Conservation (phyloP, 2,329 filamentous ascomycete genomes). For the Cercospora sp. region DNA sequence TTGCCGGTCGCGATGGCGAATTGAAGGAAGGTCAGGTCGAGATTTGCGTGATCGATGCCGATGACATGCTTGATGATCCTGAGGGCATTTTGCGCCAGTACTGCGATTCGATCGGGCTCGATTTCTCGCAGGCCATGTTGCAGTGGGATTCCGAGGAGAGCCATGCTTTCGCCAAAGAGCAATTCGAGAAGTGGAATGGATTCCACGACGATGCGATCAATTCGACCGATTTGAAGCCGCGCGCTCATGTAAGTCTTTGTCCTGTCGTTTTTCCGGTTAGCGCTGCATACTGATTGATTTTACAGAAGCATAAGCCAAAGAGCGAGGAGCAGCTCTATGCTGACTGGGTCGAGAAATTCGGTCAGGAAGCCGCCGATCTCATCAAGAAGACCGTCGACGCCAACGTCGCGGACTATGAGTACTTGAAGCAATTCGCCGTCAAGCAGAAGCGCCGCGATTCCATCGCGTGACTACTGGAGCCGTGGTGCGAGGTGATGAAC, state of each 20-base stretch:
- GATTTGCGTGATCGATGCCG: slow-evolving; percentile 88
- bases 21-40: slow-evolving; percentile 47
- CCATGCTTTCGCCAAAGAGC: slow-evolving; percentile 65
- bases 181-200: slow-evolving; percentile 95
- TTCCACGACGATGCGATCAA: slow-evolving; percentile 95
- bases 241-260: slow-evolving; percentile 56
- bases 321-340: slow-evolving; percentile 66
- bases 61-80: slow-evolving; percentile 87
- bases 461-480: slow-evolving; percentile 14
- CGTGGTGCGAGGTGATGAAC: slow-evolving; percentile 9
- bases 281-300: slow-evolving; percentile 10
- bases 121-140: slow-evolving; percentile 76
- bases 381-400: slow-evolving; percentile 71
- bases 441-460: slow-evolving; percentile 16
- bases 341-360: slow-evolving; percentile 74
- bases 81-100: slow-evolving; percentile 73
- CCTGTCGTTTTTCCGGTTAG: slow-evolving; percentile 7
- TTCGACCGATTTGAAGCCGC: slow-evolving; percentile 72
- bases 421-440: slow-evolving; percentile 72
- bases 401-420: slow-evolving; percentile 75
- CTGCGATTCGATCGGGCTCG: slow-evolving; percentile 77
- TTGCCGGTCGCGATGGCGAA: slow-evolving; percentile 47
- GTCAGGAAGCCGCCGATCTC: slow-evolving; percentile 66
- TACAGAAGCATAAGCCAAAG: slow-evolving; percentile 60
- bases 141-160: slow-evolving; percentile 77